Conservation (phyloP, 257 asterid species). For the Rauvolfia tetraphylla region DNA sequence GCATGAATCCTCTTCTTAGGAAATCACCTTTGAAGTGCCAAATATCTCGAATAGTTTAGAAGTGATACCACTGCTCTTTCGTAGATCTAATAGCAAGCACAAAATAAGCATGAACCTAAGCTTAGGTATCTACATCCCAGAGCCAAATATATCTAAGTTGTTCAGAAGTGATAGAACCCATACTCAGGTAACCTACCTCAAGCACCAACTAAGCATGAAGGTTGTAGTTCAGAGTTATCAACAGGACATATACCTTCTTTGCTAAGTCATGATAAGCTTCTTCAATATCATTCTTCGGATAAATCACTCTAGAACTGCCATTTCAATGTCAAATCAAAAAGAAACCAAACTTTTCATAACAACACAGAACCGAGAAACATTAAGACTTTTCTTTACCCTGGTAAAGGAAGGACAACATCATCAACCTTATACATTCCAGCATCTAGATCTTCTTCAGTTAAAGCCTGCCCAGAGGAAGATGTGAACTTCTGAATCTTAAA, state of each 20-base stretch:
- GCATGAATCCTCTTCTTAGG: not conserved
- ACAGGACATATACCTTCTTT: conserved; percentile 52
- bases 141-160: not conserved
- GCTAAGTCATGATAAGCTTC: conserved; percentile 68
- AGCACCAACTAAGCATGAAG: not conserved
- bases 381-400: conserved; percentile 57
- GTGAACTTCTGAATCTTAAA: conserved; percentile 11
- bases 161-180: not conserved
- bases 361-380: conserved; percentile 9
- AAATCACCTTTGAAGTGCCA: not conserved
- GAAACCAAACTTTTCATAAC: conserved; percentile 5
- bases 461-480: conserved; percentile 41
- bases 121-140: not conserved
- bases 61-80: not conserved
- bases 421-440: conserved; percentile 61
- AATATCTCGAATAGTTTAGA: not conserved
- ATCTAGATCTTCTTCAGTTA: conserved; percentile 65
- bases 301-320: conserved; percentile 80
- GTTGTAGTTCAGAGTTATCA: not conserved
- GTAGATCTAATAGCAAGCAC: not conserved
- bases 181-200: not conserved
- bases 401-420: conserved; percentile 90
- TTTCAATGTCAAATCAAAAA: conserved; percentile 14
- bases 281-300: conserved; percentile 73
- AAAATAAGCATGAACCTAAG: not conserved